Percentiles rank a stretch among this genome's conserved stretches.
phyloP scores from a whole-genome alignment of 495 filamentous ascomycete species.

The Cercophora scortea region DNA sequence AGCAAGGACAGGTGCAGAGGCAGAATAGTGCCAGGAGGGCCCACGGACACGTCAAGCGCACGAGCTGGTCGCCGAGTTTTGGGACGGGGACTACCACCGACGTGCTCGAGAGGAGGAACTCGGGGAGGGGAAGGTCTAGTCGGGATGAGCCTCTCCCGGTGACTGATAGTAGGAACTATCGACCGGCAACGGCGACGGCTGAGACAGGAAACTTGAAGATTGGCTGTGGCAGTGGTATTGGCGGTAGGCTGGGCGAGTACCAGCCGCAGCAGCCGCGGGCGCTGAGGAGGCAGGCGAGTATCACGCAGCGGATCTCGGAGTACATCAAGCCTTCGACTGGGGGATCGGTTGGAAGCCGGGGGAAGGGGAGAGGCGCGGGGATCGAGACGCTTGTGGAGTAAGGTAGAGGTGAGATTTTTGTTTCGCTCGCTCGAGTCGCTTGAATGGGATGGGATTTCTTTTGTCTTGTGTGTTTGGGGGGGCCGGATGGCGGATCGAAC shows the following conservation, averaged over 20 bases:
- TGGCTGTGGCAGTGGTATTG: no score
- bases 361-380: no score
- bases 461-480: no score
- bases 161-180: no score
- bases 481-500: no score
- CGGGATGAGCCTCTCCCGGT: no score
- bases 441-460: no score
- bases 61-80: conserved; percentile 11
- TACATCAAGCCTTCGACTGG: conserved; percentile 18
- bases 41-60: conserved; percentile 3
- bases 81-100: background rate
- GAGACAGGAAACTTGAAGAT: background rate
- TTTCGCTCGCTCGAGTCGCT: no score
- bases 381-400: no score
- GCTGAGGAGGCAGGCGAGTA: conserved; percentile 17
- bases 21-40: background rate
- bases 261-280: conserved; percentile 4
- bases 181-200: background rate
- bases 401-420: no score
- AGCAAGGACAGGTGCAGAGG: background rate
- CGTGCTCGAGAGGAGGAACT: background rate
- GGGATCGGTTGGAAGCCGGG: no score
- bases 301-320: conserved; percentile 18
- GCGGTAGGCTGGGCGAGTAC: background rate
- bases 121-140: background rate